A percentile compares a stretch with the other conserved stretches of the same genome.
Evolutionary conservation across 2,329 filamentous ascomycete species (phyloP).

Genomic region (Pseudocercospora vitis): DNA sequence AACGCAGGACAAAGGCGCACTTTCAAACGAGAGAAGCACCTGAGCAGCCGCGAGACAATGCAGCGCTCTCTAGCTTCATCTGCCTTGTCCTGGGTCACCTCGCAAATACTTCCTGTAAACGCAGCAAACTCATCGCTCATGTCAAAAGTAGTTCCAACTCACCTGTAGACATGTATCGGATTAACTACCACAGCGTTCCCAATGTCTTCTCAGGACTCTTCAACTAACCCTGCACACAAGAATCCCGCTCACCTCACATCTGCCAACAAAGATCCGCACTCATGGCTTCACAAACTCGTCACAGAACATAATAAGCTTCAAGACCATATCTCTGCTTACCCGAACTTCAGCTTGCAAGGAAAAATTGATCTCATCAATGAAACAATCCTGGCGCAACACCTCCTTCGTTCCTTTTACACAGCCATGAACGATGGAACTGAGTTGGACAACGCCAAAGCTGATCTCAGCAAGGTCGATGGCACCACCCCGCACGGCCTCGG

Average conservation of each 20-base stretch:
- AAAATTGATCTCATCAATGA: not conserved
- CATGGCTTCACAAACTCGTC: not conserved
- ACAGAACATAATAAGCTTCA: not conserved
- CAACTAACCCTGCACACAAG: not conserved
- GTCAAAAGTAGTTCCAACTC: too few species aligned
- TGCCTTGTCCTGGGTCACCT: too few species aligned
- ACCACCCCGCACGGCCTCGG: not conserved
- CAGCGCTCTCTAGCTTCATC: too few species aligned
- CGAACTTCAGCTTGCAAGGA: not conserved
- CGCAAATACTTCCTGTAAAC: too few species aligned
- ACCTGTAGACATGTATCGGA: too few species aligned
- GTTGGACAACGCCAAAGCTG: not conserved
- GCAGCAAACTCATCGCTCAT: too few species aligned
- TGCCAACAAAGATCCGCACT: not conserved
- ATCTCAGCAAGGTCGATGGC: not conserved
- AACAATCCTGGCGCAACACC: not conserved
- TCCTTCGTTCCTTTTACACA: not conserved
- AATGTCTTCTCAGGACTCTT: too few species aligned
- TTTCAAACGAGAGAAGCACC: too few species aligned
- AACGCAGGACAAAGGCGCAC: too few species aligned
- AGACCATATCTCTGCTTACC: not conserved
- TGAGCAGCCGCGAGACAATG: too few species aligned
- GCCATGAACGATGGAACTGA: not conserved
- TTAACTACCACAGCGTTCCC: too few species aligned
- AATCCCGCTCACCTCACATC: not conserved